Evolutionary conservation across 768 basidiomycete species (phyloP).

Genomic region (Mycena capillaripes): DNA sequence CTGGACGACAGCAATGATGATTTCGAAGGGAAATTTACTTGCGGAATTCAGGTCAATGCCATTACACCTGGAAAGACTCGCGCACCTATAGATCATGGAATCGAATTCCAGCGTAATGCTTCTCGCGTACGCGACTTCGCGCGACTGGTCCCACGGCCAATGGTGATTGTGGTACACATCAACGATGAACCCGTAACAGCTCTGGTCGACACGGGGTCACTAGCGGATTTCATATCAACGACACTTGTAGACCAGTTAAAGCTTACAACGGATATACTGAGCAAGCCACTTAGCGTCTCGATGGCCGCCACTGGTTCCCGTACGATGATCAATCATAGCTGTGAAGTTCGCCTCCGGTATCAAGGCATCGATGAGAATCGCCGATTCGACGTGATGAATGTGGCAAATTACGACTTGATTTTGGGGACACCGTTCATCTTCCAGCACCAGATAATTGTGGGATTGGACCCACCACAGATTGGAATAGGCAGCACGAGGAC

Average conservation of each 20-base stretch:
- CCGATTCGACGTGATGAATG: constrained; percentile 47
- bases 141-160: constrained; percentile 37
- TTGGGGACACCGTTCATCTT: constrained; percentile 48
- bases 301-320: constrained; percentile 48
- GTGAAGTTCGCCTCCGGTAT: constrained; percentile 39
- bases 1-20: not conserved
- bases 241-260: constrained; percentile 46
- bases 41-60: not conserved
- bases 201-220: constrained; percentile 47
- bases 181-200: constrained; percentile 45
- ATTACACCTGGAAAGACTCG: not conserved
- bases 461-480: constrained; percentile 30
- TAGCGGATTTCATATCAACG: constrained; percentile 49
- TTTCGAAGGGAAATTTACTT: not conserved
- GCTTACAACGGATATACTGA: constrained; percentile 34
- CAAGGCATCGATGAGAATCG: constrained; percentile 40
- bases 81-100: not conserved
- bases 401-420: constrained; percentile 49
- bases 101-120: constrained; percentile 28
- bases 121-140: constrained; percentile 16
- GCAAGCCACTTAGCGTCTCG: constrained; percentile 47
- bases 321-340: constrained; percentile 42
- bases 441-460: constrained; percentile 36
- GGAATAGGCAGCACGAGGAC: constrained; percentile 13
- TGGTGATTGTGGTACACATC: constrained; percentile 41